A percentile compares a stretch with the other conserved stretches of the same genome.
These are phyloP conservation scores for Alternaria rosae DNA, from an alignment of 2,329 filamentous ascomycete species.

Conservation along the genomic window DNA sequence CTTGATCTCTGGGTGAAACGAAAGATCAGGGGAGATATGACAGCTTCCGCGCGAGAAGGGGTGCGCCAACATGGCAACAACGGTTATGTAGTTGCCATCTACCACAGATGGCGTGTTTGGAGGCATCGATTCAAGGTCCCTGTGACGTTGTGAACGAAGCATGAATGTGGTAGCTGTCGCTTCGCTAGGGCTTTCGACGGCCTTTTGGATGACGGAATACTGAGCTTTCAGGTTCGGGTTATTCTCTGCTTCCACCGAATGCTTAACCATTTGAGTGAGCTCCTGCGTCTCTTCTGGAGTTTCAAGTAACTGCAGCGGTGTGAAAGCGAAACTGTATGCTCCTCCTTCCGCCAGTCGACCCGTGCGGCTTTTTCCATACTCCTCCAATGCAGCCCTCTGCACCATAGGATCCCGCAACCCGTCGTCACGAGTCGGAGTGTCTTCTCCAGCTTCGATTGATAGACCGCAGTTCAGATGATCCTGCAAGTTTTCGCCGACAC, in stretches of 20 bases:
- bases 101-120: conserved; percentile 16
- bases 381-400: conserved; percentile 13
- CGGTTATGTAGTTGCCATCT: conserved; percentile 26
- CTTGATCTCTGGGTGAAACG: conserved; percentile 48
- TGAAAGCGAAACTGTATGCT: conserved; percentile 30
- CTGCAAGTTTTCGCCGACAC: conserved; percentile 69
- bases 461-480: conserved; percentile 56
- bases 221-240: conserved; percentile 14
- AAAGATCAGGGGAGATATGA: conserved; percentile 48
- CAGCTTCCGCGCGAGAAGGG: conserved; percentile 53
- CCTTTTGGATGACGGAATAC: conserved; percentile 21
- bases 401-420: conserved; percentile 14
- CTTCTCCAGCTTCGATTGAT: conserved; percentile 19
- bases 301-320: conserved; percentile 28
- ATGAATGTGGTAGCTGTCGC: conserved; percentile 27
- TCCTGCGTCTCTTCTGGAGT: conserved; percentile 17
- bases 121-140: conserved; percentile 18
- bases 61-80: conserved; percentile 34
- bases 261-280: conserved; percentile 12
- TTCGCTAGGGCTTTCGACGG: conserved; percentile 23
- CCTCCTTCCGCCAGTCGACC: conserved; percentile 26
- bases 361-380: conserved; percentile 23
- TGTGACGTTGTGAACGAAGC: conserved; percentile 21
- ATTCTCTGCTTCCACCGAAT: conserved; percentile 4
- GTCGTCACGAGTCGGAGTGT: conserved; percentile 20